Percentiles rank a stretch among this genome's conserved stretches.
Evolutionary conservation across 331 rosid species (phyloP).

Genomic region (Saraca asoca): DNA sequence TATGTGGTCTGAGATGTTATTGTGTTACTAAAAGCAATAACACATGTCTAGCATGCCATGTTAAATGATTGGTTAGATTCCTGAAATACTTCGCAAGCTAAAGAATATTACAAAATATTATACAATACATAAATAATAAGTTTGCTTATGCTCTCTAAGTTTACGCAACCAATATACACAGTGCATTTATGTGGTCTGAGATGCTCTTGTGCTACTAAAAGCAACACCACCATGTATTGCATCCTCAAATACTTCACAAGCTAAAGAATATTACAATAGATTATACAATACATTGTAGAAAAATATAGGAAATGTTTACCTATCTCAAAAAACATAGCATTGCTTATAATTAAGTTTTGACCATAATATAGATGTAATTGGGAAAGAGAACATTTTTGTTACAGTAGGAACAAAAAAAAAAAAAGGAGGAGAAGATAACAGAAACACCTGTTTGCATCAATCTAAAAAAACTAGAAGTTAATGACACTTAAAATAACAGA

Average conservation of each 20-base stretch:
- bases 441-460: too few relatives aligned
- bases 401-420: too few relatives aligned
- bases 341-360: not conserved
- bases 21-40: slow-evolving; percentile 4
- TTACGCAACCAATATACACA: slow-evolving; percentile 6
- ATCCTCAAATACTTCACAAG: not conserved
- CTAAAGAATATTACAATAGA: too few relatives aligned
- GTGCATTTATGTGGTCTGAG: not conserved
- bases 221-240: not conserved
- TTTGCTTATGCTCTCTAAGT: not conserved
- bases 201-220: slow-evolving; percentile 10
- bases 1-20: not conserved
- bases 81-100: too few relatives aligned
- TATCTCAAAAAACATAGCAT: not conserved
- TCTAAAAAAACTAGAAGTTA: too few relatives aligned
- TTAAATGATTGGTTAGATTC: not conserved
- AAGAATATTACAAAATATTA: too few relatives aligned
- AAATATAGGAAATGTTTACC: not conserved
- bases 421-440: too few relatives aligned
- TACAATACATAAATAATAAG: not conserved
- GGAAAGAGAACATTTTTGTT: not conserved
- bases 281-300: not conserved
- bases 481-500: not conserved
- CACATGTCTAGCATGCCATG: not conserved
- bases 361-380: not conserved